Evolutionary conservation across 306 rosid species (phyloP), one percentile per base, ranked within the genome.

Genomic region (Vigna reflexopilosa): DNA sequence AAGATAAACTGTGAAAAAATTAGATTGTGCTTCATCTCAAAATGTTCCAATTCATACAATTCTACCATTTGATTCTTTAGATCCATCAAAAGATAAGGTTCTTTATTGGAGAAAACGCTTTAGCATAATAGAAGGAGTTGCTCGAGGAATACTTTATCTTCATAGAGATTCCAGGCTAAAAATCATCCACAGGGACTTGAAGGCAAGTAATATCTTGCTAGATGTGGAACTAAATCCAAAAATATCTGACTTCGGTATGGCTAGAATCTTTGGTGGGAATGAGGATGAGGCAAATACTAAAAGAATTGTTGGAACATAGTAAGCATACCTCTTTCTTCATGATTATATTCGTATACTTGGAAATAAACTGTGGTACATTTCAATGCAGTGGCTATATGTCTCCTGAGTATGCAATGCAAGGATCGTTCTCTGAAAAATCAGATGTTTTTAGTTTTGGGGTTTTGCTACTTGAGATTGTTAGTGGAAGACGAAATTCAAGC

Each of bases 231-330:
- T 71, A 3, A 82, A 77, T 55, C 83, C 67, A 26, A 77, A 83
- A 63, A 72, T 77, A 40, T 77, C 67, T 1, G 76, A 77, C 8
- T 82, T 83, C 77, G 86, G 80, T 9, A 19, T 77, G 82, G 80
- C 76, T 0, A 83, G 38, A 64, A 77, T 77, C 4, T 77, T 72
- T 49, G 48, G 67, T 15, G 66, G 80, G 7, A 49, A 1, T 32
- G 83, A 38, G 62, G 59, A 77, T 66, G 34, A 72, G 1, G 77
- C 76, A 2, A 83, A 72, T 36, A 83, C 80, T 12, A 48, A 42
- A 24, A 66, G 80, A 4, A 38, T 72, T 22, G 85, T 65, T 26
- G 76, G 79, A 48, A 82, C 79, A 3, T 77, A 45, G 82, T 77
- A 54, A 72, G 85, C 17, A 36, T 22, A 12, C 20, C 7, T 54